A percentile compares a stretch with the other conserved stretches of the same genome.
phyloP scores from a whole-genome alignment of 2,329 filamentous ascomycete species.

The Didymella lethalis region DNA sequence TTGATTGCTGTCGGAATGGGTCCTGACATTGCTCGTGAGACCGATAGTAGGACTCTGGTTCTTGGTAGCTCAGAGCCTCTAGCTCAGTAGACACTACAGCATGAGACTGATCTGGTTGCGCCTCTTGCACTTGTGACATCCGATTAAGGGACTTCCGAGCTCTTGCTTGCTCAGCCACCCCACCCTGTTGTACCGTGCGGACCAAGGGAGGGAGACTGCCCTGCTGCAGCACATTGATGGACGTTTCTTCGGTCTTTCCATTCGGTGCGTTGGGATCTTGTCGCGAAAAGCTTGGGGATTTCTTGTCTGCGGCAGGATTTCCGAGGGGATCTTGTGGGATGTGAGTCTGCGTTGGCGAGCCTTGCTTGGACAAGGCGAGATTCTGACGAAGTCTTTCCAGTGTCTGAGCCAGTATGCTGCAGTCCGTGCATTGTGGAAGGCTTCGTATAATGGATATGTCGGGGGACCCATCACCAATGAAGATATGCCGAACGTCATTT shows the following conservation, averaged over 20 bases:
- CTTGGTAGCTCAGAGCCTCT: not conserved
- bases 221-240: not conserved
- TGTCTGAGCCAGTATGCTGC: conserved; percentile 35
- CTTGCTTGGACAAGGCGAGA: conserved; percentile 10
- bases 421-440: conserved; percentile 32
- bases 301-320: not conserved
- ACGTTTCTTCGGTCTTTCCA: too few species aligned
- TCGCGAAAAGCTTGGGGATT: not conserved
- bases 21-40: not conserved
- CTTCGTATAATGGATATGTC: not conserved
- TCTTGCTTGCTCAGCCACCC: not conserved
- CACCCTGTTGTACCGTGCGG: too few species aligned
- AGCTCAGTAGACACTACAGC: not conserved
- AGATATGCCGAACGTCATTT: conserved; percentile 26
- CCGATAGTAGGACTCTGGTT: conserved; percentile 11
- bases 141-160: too few species aligned
- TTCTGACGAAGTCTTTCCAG: conserved; percentile 35
- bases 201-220: too few species aligned
- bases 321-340: not conserved
- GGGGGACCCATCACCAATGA: conserved; percentile 19
- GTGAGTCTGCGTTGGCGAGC: not conserved
- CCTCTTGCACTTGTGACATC: not conserved
- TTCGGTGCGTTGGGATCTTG: not conserved
- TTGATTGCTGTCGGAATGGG: not conserved
- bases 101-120: not conserved